Conservation (phyloP, 345 rosid species). For the Salix purpurea region DNA sequence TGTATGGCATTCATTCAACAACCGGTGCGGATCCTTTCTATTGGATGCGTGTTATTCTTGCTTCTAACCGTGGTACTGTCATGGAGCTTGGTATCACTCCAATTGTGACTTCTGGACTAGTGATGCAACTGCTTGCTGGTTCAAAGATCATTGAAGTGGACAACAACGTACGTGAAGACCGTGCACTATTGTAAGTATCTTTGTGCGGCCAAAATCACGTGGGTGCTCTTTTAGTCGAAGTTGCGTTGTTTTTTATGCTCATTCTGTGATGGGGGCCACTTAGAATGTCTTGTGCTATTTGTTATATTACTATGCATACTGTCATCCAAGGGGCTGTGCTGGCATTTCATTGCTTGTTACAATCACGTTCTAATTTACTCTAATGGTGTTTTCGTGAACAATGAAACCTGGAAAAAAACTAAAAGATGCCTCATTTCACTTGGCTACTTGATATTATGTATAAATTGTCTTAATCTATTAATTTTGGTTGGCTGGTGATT, state of each 20-base stretch:
- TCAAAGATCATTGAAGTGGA: slow-evolving; percentile 73
- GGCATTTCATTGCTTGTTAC: neutral
- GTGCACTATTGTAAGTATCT: slow-evolving; percentile 63
- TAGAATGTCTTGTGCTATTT: neutral
- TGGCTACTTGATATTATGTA: neutral
- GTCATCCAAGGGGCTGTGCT: neutral
- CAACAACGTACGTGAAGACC: slow-evolving; percentile 74
- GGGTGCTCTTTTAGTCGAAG: neutral
- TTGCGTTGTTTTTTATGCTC: neutral
- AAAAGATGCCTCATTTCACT: neutral
- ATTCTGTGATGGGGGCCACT: neutral
- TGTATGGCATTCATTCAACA: slow-evolving; percentile 66
- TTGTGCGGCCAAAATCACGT: neutral
- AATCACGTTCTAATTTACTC: neutral
- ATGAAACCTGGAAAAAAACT: neutral
- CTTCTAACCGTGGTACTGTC: slow-evolving; percentile 73
- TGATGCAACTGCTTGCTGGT: slow-evolving; percentile 73
- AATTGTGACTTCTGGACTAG: slow-evolving; percentile 71
- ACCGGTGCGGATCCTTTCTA: slow-evolving; percentile 76
- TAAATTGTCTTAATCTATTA: neutral
- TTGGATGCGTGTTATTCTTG: slow-evolving; percentile 81
- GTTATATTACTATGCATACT: neutral
- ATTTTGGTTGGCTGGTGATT: neutral
- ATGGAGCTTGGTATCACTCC: slow-evolving; percentile 86
- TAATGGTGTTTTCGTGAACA: neutral